These are phyloP conservation scores for Kregervanrija fluxuum DNA, from an alignment of 805 yeast genomes.

Conservation along the genomic window DNA sequence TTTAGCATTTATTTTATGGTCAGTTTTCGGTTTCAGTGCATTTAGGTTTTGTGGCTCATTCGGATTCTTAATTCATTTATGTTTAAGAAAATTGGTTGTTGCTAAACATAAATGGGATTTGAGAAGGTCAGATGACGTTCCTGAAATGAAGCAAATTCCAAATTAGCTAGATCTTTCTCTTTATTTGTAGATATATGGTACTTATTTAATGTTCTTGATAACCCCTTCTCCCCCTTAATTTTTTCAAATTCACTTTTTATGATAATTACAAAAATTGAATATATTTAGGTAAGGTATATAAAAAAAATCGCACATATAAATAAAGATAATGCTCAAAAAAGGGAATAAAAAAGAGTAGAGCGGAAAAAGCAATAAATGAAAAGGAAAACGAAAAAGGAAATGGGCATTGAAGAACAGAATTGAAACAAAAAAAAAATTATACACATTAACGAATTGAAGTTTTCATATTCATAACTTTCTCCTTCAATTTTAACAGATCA, in stretches of 20 bases:
- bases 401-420: too few species aligned
- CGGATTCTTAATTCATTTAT: conserved; percentile 48
- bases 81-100: conserved; percentile 26
- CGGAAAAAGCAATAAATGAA: too few species aligned
- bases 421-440: too few species aligned
- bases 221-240: too few species aligned
- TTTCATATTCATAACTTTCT: conserved; percentile 24
- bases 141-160: conserved; percentile 11
- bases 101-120: conserved; percentile 27
- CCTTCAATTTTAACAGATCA: conserved; percentile 24
- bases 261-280: too few species aligned
- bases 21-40: conserved; percentile 78
- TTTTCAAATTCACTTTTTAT: too few species aligned
- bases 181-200: too few species aligned
- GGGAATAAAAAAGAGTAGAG: too few species aligned
- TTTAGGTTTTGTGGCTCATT: conserved; percentile 81
- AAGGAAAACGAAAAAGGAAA: too few species aligned
- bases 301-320: neutral
- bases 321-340: neutral
- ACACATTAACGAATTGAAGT: conserved; percentile 11
- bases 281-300: too few species aligned
- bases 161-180: neutral
- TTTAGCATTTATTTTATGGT: conserved; percentile 80
- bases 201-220: too few species aligned
- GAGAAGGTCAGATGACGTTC: conserved; percentile 14